Conservation (phyloP, 2,329 filamentous ascomycete genomes). For the Trichoderma guizhouense region DNA sequence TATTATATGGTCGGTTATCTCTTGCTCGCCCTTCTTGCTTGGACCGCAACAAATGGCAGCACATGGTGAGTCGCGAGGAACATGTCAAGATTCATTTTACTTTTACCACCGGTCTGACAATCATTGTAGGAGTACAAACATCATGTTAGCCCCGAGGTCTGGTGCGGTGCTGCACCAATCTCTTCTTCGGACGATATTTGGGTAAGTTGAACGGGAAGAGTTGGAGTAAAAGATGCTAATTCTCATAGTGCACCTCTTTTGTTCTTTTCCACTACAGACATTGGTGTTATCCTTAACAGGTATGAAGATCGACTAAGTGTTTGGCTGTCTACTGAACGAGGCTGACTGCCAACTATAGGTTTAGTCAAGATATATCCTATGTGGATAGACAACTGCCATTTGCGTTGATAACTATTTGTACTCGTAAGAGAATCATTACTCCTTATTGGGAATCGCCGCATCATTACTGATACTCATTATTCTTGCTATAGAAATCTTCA, state of each 20-base stretch:
- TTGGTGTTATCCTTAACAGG: slow-evolving; percentile 39
- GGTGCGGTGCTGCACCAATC: slow-evolving; percentile 28
- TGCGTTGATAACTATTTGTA: slow-evolving; percentile 30
- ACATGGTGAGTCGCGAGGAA: slow-evolving; percentile 25
- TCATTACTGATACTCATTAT: neutral
- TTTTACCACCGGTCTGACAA: neutral
- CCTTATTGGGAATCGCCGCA: neutral
- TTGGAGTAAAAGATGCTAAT: neutral
- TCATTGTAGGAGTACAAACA: slow-evolving; percentile 29
- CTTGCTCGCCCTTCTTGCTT: slow-evolving; percentile 34
- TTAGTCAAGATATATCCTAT: slow-evolving; percentile 40
- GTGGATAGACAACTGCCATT: slow-evolving; percentile 38
- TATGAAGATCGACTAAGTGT: neutral
- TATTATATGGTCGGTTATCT: slow-evolving; percentile 39
- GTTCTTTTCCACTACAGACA: slow-evolving; percentile 40
- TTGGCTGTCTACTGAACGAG: neutral
- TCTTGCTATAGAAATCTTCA: slow-evolving; percentile 32
- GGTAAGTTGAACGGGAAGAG: neutral
- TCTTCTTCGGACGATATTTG: slow-evolving; percentile 17
- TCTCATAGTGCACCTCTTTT: slow-evolving; percentile 34
- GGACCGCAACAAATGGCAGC: slow-evolving; percentile 29
- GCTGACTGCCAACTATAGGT: slow-evolving; percentile 25
- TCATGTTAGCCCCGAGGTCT: slow-evolving; percentile 37
- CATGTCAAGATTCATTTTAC: neutral
- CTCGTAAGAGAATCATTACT: slow-evolving; percentile 17